These are phyloP conservation scores for Termitomyces sp. DNA, from an alignment of 768 basidiomycete genomes.

Conservation along the genomic window DNA sequence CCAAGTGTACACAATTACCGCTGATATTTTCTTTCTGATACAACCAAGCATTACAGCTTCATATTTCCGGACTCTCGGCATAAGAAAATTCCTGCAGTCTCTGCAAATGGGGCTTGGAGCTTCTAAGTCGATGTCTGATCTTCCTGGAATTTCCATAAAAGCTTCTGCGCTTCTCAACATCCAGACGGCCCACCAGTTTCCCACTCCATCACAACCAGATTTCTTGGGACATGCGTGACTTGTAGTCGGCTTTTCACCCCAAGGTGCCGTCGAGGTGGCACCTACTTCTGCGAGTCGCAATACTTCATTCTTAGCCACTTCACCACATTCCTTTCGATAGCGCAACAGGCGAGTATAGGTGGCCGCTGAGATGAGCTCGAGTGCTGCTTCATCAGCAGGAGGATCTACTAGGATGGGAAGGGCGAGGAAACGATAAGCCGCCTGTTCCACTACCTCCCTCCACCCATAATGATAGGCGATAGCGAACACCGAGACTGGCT, in stretches of 20 bases:
- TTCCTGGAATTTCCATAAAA: slow-evolving; percentile 15
- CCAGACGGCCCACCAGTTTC: slow-evolving; percentile 29
- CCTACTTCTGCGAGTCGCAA: slow-evolving; percentile 11
- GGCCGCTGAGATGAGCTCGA: slow-evolving; percentile 35
- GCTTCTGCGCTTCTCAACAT: slow-evolving; percentile 26
- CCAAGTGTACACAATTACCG: slow-evolving; percentile 15
- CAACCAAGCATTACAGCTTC: slow-evolving; percentile 24
- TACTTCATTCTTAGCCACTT: slow-evolving; percentile 13
- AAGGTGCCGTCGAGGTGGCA: slow-evolving; percentile 3
- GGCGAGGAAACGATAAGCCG: slow-evolving; percentile 29
- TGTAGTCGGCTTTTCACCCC: slow-evolving; percentile 1
- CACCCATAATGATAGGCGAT: slow-evolving; percentile 36
- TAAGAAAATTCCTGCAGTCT: slow-evolving; percentile 20
- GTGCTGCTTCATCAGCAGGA: slow-evolving; percentile 34
- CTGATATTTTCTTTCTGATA: slow-evolving; percentile 26
- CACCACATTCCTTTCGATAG: slow-evolving; percentile 35
- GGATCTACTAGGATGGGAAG: slow-evolving; percentile 19
- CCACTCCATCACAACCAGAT: slow-evolving; percentile 12
- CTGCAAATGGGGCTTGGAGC: slow-evolving; percentile 19
- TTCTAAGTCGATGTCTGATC: slow-evolving; percentile 9
- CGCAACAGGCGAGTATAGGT: slow-evolving; percentile 34
- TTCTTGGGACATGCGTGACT: background rate
- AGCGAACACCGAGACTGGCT: slow-evolving; percentile 37
- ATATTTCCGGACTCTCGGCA: slow-evolving; percentile 25
- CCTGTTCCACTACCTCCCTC: slow-evolving; percentile 25